Evolutionary conservation across 306 rosid genomes (phyloP), one percentile per base, ranked within the genome.

Genomic region (Canavalia gladiata): DNA sequence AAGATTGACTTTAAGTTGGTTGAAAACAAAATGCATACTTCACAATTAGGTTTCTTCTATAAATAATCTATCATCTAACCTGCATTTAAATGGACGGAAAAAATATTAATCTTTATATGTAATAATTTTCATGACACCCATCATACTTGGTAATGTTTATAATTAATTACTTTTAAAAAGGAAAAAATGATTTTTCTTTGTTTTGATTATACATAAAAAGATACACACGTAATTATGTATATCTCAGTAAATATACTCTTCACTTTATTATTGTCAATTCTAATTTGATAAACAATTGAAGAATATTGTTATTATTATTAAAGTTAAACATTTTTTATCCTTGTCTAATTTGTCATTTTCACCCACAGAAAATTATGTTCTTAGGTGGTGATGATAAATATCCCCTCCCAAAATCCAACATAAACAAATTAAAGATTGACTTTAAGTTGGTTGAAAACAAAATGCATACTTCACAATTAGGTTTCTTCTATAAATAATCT

Each of bases 291-390:
- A 39, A 39, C 42, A 39, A 39, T 39, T 39, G 25, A 18, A 18
- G 25, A 18, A 18, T 18, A 18, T 18, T 18, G 0, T 18, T 18
- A 18, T 18, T 18, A 18, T 18, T n/a, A n/a, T n/a, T n/a, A n/a
- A n/a, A n/a, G n/a, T n/a, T n/a, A n/a, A n/a, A n/a, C n/a, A n/a
- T n/a, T n/a, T n/a, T n/a, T n/a, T n/a, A n/a, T n/a, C 81, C 43
- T 47, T 47, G 52, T 47, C 51, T 57, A 56, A 56, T 33, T 68
- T 68, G 82, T 76, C 73, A 76, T 69, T 76, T 33, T 76, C 81
- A 8, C 51, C 50, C 58, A 33, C 18, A 75, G 28, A 37, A 2
- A 56, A 81, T 6, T 78, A 62, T 77, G 79, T 68, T 56, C 74
- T 72, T 83, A 33, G 75, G 54, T 52, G 3, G 52, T 43, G 72